Evolutionary conservation across 257 asterid genomes (phyloP), one percentile per base, ranked within the genome.

Genomic region (Primulina huaijiensis): DNA sequence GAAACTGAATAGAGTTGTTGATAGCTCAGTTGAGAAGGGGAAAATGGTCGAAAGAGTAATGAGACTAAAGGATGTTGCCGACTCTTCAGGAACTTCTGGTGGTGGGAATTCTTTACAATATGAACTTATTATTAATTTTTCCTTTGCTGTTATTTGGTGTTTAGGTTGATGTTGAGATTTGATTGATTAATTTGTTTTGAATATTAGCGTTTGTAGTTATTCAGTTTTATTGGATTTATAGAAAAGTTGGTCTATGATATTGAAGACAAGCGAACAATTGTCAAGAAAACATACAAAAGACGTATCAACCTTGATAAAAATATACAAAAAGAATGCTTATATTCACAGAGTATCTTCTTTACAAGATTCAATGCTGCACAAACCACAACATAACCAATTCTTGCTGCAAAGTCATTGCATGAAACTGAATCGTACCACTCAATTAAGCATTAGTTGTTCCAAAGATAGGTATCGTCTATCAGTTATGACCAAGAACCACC

Each of bases 41-140:
- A 88, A 90, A 74, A 67, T 30, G 79, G 71, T 82, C 59, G 84
- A 82, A 76, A 82, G 62, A 43, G 80, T 66, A 52, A 20, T 68
- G 75, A 76, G 80, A 56, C 35, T 81, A 7, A 78, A 64, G 77
- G 92, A 84, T 71, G 71, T 84, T 50, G 89, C 81, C 1, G 86
- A 86, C 76, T 82, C 92, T n/a, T 80, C 88, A 5, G 84, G 91
- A 71, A 77, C 82, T 38, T 84, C 89, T 25, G 77, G 78, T 8
- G 82, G 77, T 60, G 80, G 76, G 50, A 78, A 69, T 80, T 83
- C 83, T 74, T 72, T 75, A 50, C 79, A 75, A 67, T 75, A 63
- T 77, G 66, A 65, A 67, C 50, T 20, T 20, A 23, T 61, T 19
- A 46, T 7, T 50, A 12, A 62, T 71, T 55, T 68, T 40, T 8